Conservation (phyloP, 1,284 basidiomycete genomes). For the Malassezia nana region DNA sequence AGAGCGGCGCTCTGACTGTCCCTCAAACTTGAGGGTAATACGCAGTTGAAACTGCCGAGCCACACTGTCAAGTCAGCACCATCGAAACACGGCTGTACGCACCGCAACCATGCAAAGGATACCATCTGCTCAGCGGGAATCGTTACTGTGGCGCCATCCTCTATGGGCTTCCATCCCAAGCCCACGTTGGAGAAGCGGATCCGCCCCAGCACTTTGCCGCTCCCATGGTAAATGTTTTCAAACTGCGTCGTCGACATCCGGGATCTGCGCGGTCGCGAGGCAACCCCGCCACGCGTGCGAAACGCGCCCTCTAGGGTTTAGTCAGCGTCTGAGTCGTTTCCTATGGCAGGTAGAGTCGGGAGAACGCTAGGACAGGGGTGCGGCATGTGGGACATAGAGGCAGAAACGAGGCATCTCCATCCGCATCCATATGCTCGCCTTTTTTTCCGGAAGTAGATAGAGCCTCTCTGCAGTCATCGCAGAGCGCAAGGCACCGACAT, state of each 20-base stretch:
- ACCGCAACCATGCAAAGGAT: conserved; percentile 35
- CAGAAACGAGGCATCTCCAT: conserved; percentile 2
- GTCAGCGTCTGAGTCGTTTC: neutral
- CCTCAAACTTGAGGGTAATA: conserved; percentile 66
- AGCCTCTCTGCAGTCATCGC: conserved; percentile 37
- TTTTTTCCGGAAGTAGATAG: conserved; percentile 23
- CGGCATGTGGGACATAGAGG: conserved; percentile 37
- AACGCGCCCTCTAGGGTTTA: neutral
- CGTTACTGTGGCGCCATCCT: conserved; percentile 29
- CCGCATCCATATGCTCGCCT: neutral
- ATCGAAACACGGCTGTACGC: conserved; percentile 48
- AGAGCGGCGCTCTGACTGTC: conserved; percentile 53
- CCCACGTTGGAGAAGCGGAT: conserved; percentile 41
- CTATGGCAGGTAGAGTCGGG: conserved; percentile 32
- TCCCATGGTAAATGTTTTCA: conserved; percentile 67
- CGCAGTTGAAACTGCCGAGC: conserved; percentile 83
- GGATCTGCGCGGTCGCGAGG: conserved; percentile 6
- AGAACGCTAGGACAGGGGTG: conserved; percentile 32
- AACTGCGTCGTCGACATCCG: conserved; percentile 57
- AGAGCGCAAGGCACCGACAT: conserved; percentile 44
- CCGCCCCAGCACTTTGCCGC: conserved; percentile 66
- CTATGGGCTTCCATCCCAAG: conserved; percentile 40
- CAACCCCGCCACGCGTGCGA: conserved; percentile 7
- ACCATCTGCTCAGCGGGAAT: conserved; percentile 36
- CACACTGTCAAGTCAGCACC: conserved; percentile 58